Base-by-base conservation (phyloP, 75 land plant genomes). In the Pinus tabuliformis region DNA sequence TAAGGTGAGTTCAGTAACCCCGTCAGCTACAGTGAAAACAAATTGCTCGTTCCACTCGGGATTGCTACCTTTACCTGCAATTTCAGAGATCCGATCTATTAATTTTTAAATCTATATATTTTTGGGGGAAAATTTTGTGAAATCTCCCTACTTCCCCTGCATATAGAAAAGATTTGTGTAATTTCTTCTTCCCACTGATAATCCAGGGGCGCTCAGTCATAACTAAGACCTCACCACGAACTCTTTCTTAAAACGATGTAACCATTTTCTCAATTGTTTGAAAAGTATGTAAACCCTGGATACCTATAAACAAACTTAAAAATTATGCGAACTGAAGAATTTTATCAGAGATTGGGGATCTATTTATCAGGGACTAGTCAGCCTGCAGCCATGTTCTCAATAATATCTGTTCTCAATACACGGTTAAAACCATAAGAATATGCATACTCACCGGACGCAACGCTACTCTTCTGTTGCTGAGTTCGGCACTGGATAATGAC, bases 11-110 rank as follows among this genome's bases (percentile, higher is more conserved):
- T 91, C 86, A 6, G 72, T 7, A 61, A 62, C 78, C 26, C 74
- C 85, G 1, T 87, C 91, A 3, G 85, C 78, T 0, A 91, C 58
- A 11, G 36, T 80, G 78, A 93, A 93, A 18, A 82, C 56, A 81
- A 93, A 91, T 33, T 30, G 91, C 89, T 93, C 88, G 58, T 93
- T 93, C 96, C 96, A 93, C 22, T 85, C 81, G 6, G 96, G 93
- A 4, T 79, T 83, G 24, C 80, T 73, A 17, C 94, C 94, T 64
- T 89, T 70, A 13, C 87, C 96, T 93, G 87, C 76, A 83, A 61
- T 7, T 6, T 20, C 58, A 73, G 17, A 49, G 54, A 49, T 49
- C 12, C 1, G 11, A 9, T 9, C 11, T 2, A 49, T 49, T 49
- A 9, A 49, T 49, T 49, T 49, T 1, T 49, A 9, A 8, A 2